Conservation (phyloP, 345 rosid genomes). For the Hirschfeldia incana region DNA sequence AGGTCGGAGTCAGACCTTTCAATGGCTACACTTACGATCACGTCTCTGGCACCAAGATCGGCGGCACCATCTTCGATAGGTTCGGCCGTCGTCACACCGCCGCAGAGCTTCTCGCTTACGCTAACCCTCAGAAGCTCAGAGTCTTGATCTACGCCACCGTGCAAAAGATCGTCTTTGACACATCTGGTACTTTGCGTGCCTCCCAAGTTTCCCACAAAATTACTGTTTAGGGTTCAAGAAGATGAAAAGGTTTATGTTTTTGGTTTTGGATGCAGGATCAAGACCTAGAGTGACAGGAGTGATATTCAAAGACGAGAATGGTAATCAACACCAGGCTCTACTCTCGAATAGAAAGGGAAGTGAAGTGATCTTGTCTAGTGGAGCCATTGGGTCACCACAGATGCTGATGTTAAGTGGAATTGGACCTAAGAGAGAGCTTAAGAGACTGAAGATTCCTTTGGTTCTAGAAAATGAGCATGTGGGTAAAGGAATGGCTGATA, state of each 20-base stretch:
- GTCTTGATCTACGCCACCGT: conserved; percentile 85
- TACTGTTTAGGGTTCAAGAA: no score
- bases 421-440: conserved; percentile 73
- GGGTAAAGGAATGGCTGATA: conserved; percentile 91
- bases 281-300: conserved; percentile 78
- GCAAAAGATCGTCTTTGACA: conserved; percentile 73
- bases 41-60: conserved; percentile 83
- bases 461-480: conserved; percentile 66
- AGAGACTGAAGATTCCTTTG: conserved; percentile 59
- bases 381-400: conserved; percentile 94
- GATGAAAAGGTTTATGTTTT: neutral
- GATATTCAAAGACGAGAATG: conserved; percentile 81
- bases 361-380: conserved; percentile 78
- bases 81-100: conserved; percentile 92
- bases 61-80: conserved; percentile 88
- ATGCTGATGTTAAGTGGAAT: conserved; percentile 85
- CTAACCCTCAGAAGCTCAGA: conserved; percentile 61
- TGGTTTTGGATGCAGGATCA: conserved; percentile 44
- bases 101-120: conserved; percentile 81
- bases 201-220: neutral
- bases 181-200: conserved; percentile 43
- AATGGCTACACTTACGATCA: conserved; percentile 95
- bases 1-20: conserved; percentile 78
- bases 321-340: conserved; percentile 70
- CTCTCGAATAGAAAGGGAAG: conserved; percentile 52